These are phyloP conservation scores for Ulmus americana DNA, from an alignment of 331 rosid genomes.

Conservation along the genomic window DNA sequence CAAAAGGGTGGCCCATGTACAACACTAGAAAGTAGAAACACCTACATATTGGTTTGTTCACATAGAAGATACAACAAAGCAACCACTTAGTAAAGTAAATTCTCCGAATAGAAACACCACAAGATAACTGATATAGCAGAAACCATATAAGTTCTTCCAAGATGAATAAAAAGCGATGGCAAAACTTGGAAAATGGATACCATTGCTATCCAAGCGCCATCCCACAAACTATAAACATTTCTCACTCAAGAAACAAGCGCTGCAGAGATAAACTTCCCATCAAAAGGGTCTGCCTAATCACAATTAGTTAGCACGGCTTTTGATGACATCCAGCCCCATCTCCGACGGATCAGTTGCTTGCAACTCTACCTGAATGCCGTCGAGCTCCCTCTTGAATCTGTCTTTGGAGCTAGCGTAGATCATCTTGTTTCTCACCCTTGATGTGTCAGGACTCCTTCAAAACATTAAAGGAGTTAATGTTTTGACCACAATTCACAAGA, in stretches of 20 bases:
- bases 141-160: background rate
- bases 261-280: slow-evolving; percentile 21
- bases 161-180: slow-evolving; percentile 27
- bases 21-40: background rate
- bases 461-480: slow-evolving; percentile 18
- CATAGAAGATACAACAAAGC: background rate
- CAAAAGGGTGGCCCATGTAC: background rate
- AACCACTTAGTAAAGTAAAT: background rate
- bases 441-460: slow-evolving; percentile 55
- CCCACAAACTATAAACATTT: slow-evolving; percentile 36
- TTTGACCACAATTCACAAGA: too few relatives aligned
- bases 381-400: slow-evolving; percentile 57
- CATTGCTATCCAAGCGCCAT: slow-evolving; percentile 23
- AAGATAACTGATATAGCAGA: too few relatives aligned
- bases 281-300: slow-evolving; percentile 12
- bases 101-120: background rate
- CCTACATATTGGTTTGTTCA: background rate
- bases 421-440: slow-evolving; percentile 67
- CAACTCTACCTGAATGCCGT: slow-evolving; percentile 59
- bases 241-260: slow-evolving; percentile 20
- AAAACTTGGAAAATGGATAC: slow-evolving; percentile 35
- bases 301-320: slow-evolving; percentile 51
- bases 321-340: slow-evolving; percentile 51
- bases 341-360: slow-evolving; percentile 65
- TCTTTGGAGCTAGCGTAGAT: background rate